Percentiles rank a stretch among this genome's conserved stretches.
phyloP scores from a whole-genome alignment of 192 early-diverging fungal species.

The Geranomyces michiganensis region DNA sequence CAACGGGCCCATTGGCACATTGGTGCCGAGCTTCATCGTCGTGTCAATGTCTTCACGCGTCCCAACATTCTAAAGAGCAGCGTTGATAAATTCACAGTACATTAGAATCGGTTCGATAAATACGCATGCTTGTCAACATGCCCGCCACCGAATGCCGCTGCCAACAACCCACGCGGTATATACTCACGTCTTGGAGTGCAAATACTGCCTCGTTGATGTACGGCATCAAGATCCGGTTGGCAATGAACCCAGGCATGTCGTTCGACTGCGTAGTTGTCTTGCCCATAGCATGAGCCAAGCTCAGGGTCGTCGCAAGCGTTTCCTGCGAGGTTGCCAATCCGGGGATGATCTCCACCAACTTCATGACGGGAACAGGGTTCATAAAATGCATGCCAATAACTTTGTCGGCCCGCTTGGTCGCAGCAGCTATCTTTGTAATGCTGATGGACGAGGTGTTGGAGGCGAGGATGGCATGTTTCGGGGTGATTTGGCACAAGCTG shows the following conservation, averaged over 20 bases:
- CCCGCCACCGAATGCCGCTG: background rate
- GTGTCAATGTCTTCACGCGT: constrained; percentile 94
- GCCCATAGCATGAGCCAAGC: constrained; percentile 81
- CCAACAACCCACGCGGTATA: background rate
- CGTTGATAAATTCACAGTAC: background rate
- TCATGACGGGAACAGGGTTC: constrained; percentile 97
- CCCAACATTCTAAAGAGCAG: constrained; percentile 69
- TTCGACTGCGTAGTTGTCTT: constrained; percentile 87
- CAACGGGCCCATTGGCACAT: constrained; percentile 97
- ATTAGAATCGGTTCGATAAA: background rate
- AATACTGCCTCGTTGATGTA: constrained; percentile 98
- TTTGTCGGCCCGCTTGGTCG: constrained; percentile 77
- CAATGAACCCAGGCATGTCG: constrained; percentile 94
- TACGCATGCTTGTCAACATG: too few species aligned
- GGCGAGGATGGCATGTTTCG: constrained; percentile 77
- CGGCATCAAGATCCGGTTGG: constrained; percentile 97
- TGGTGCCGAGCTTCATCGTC: constrained; percentile 97
- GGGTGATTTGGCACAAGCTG: constrained; percentile 70
- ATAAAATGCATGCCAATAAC: constrained; percentile 99
- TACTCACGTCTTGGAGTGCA: constrained; percentile 75
- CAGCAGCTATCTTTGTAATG: constrained; percentile 95
- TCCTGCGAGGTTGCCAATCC: constrained; percentile 79
- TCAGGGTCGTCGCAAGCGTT: constrained; percentile 74
- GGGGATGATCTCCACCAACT: constrained; percentile 95
- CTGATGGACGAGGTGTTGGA: constrained; percentile 97